A percentile compares a stretch with the other conserved stretches of the same genome.
These are phyloP conservation scores for Aspergillus awamori DNA, from an alignment of 2,329 filamentous ascomycete genomes.

Conservation along the genomic window DNA sequence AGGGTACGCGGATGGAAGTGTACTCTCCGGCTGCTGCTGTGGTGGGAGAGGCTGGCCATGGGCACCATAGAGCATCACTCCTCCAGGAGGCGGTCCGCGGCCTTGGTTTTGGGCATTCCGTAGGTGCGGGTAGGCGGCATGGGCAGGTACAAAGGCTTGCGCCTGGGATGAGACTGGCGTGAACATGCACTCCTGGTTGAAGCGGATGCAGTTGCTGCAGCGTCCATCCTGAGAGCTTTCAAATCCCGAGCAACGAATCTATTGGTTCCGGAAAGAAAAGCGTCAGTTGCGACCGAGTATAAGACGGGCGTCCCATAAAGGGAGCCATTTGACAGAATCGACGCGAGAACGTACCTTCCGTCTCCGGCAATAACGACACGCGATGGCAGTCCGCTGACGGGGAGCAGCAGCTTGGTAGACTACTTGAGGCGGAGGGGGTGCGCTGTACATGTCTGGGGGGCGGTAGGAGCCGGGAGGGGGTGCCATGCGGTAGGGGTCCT, in stretches of 20 bases:
- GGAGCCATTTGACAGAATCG: background rate
- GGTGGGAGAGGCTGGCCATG: slow-evolving; percentile 54
- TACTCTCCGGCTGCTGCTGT: slow-evolving; percentile 45
- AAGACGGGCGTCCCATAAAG: background rate
- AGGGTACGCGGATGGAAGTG: slow-evolving; percentile 45
- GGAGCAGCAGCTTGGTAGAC: slow-evolving; percentile 52
- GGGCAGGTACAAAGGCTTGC: slow-evolving; percentile 73
- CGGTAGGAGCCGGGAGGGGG: slow-evolving; percentile 48
- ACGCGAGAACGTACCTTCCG: slow-evolving; percentile 48
- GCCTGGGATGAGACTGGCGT: slow-evolving; percentile 74
- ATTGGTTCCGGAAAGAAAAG: slow-evolving; percentile 16
- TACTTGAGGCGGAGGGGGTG: slow-evolving; percentile 43
- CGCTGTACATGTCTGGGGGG: slow-evolving; percentile 44
- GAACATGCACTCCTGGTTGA: slow-evolving; percentile 77
- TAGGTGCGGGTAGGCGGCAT: slow-evolving; percentile 64
- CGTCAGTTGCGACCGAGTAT: slow-evolving; percentile 14
- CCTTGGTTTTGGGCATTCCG: slow-evolving; percentile 43
- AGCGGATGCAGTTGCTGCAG: slow-evolving; percentile 72
- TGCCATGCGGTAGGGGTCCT: slow-evolving; percentile 49
- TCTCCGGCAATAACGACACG: slow-evolving; percentile 55
- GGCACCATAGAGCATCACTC: slow-evolving; percentile 50
- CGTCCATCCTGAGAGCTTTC: slow-evolving; percentile 71
- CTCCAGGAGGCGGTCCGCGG: slow-evolving; percentile 38
- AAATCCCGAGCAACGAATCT: slow-evolving; percentile 78
- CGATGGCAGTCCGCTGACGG: slow-evolving; percentile 55